phyloP scores from a whole-genome alignment of 208 protist species.

The Herpetomonas muscarum region DNA sequence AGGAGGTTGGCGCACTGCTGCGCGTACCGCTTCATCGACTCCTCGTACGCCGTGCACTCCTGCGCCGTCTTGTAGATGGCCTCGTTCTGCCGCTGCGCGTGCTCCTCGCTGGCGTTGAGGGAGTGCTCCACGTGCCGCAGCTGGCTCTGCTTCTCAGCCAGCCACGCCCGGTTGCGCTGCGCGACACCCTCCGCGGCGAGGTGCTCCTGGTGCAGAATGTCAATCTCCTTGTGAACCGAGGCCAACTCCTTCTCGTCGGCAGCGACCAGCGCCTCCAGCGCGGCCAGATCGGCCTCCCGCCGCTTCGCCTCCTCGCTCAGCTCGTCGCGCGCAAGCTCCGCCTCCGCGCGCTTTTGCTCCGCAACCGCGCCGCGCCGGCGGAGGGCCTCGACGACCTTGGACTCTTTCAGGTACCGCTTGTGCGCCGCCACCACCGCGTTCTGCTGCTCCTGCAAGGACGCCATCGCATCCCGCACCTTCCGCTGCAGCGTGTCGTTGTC shows the following conservation, averaged over 20 bases:
- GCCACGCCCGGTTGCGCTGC: constrained; percentile 67
- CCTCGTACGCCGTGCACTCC: constrained; percentile 80
- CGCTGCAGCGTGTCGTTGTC: constrained; percentile 73
- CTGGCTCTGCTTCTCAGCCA: constrained; percentile 78
- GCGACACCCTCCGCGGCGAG: constrained; percentile 49
- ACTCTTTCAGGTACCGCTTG: constrained; percentile 40
- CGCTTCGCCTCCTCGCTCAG: constrained; percentile 33
- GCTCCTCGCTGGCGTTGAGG: constrained; percentile 74
- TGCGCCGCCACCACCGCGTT: constrained; percentile 33
- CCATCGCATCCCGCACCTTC: constrained; percentile 47
- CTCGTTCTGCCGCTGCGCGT: constrained; percentile 85
- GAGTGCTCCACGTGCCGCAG: constrained; percentile 88
- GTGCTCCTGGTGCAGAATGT: constrained; percentile 75
- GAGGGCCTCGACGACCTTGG: constrained; percentile 66
- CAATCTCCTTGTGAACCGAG: constrained; percentile 50
- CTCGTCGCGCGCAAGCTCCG: constrained; percentile 37
- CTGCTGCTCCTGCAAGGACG: constrained; percentile 66
- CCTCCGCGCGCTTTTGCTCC: constrained; percentile 49
- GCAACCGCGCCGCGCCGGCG: constrained; percentile 65
- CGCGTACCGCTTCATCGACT: constrained; percentile 56
- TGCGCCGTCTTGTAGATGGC: constrained; percentile 84
- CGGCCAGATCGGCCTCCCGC: constrained; percentile 56
- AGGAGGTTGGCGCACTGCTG: constrained; percentile 75
- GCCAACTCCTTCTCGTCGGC: constrained; percentile 33
- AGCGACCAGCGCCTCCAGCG: constrained; percentile 24